Percentiles rank a stretch among this genome's conserved stretches.
phyloP scores from a whole-genome alignment of 768 basidiomycete genomes.

The Pisolithus microcarpus region DNA sequence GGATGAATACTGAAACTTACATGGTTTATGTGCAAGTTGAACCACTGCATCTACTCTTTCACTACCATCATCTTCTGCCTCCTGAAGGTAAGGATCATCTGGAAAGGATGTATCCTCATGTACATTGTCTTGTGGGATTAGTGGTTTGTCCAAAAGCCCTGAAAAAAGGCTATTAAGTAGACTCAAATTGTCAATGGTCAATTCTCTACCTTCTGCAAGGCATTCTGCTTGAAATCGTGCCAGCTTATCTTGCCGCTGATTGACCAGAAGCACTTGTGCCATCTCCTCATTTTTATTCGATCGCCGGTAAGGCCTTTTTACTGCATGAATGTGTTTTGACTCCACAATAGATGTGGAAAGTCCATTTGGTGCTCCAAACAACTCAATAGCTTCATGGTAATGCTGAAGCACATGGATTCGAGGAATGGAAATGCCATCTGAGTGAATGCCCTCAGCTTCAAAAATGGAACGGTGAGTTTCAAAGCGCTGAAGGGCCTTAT shows the following conservation, averaged over 20 bases:
- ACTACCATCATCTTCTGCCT: not conserved
- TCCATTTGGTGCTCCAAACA: slow-evolving; percentile 16
- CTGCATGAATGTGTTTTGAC: slow-evolving; percentile 20
- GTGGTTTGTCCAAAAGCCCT: not conserved
- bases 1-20: not conserved
- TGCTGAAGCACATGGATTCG: slow-evolving; percentile 14
- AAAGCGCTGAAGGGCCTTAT: not conserved
- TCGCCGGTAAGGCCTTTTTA: slow-evolving; percentile 18
- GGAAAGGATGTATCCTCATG: not conserved
- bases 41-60: not conserved
- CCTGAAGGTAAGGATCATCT: not conserved
- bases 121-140: not conserved
- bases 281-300: slow-evolving; percentile 16
- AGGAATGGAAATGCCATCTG: slow-evolving; percentile 8
- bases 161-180: not conserved
- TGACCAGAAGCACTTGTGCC: slow-evolving; percentile 4
- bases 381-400: slow-evolving; percentile 9
- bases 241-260: not conserved
- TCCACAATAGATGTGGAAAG: slow-evolving; percentile 21
- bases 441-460: not conserved
- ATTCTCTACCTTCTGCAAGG: not conserved
- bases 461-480: not conserved
- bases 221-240: not conserved
- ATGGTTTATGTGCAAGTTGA: not conserved
- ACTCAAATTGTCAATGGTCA: not conserved